Evolutionary conservation across 805 yeast species (phyloP).

Genomic region (Ogataea methanolica): DNA sequence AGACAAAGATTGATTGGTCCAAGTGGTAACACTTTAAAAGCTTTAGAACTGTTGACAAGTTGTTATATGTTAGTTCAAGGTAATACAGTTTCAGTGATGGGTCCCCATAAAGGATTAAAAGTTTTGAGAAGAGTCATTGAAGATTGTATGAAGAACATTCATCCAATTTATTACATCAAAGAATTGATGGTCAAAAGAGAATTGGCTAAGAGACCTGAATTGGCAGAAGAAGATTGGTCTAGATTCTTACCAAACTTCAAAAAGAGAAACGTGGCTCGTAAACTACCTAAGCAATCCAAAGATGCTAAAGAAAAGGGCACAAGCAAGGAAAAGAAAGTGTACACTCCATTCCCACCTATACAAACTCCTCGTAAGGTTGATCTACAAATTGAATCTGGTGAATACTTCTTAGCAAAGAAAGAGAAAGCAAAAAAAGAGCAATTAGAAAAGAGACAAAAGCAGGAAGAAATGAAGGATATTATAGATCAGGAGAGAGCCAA

Average conservation of each 20-base stretch:
- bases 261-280: constrained; percentile 92
- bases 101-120: constrained; percentile 89
- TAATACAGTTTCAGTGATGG: constrained; percentile 95
- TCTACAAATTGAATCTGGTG: constrained; percentile 97
- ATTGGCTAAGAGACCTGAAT: constrained; percentile 88
- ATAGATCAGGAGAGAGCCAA: constrained; percentile 68
- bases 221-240: constrained; percentile 95
- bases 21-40: constrained; percentile 92
- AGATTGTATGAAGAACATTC: constrained; percentile 95
- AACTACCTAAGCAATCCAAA: constrained; percentile 69
- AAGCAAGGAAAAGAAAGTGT: constrained; percentile 58
- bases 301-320: constrained; percentile 40
- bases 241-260: constrained; percentile 94
- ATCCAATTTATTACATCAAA: constrained; percentile 96
- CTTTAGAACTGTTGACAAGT: constrained; percentile 88
- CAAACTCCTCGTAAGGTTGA: constrained; percentile 97
- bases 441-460: constrained; percentile 75
- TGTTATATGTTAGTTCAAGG: constrained; percentile 97
- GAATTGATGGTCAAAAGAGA: constrained; percentile 97
- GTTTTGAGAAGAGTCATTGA: constrained; percentile 91
- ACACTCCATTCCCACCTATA: constrained; percentile 99
- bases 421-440: constrained; percentile 71
- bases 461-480: constrained; percentile 60
- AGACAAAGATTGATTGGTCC: constrained; percentile 97
- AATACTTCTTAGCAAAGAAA: constrained; percentile 84